Evolutionary conservation across 441 rosid genomes (phyloP).

Genomic region (Populus hybrid): DNA sequence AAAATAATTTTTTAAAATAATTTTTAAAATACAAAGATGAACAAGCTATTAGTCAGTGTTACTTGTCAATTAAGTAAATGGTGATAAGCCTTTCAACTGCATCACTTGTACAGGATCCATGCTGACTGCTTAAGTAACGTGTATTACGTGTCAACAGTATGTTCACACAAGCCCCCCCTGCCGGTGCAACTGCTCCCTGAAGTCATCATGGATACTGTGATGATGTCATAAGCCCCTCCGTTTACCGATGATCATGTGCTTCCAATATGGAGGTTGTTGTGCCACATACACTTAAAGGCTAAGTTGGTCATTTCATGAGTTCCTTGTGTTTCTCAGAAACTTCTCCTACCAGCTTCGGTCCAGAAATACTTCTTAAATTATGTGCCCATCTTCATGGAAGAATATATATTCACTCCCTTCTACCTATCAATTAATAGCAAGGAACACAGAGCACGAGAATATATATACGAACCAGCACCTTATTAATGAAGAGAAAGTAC

Average conservation of each 20-base stretch:
- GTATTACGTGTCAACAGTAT: not conserved
- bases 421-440: not conserved
- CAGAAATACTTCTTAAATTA: too few relatives aligned
- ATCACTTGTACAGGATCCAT: not conserved
- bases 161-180: not conserved
- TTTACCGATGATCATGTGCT: not conserved
- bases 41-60: too few relatives aligned
- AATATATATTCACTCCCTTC: too few relatives aligned
- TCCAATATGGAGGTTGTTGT: conserved; percentile 2
- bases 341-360: too few relatives aligned
- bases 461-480: not conserved
- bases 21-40: too few relatives aligned
- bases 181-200: not conserved
- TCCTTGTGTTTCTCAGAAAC: not conserved
- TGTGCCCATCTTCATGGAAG: too few relatives aligned
- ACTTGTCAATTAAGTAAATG: too few relatives aligned
- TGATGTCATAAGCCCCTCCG: not conserved
- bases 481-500: conserved; percentile 1
- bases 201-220: not conserved
- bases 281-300: not conserved
- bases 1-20: too few relatives aligned
- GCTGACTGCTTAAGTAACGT: too few relatives aligned
- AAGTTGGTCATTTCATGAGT: not conserved
- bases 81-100: not conserved
- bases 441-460: too few relatives aligned